Conservation (phyloP, 306 rosid species). For the Trichosanthes cucumerina region DNA sequence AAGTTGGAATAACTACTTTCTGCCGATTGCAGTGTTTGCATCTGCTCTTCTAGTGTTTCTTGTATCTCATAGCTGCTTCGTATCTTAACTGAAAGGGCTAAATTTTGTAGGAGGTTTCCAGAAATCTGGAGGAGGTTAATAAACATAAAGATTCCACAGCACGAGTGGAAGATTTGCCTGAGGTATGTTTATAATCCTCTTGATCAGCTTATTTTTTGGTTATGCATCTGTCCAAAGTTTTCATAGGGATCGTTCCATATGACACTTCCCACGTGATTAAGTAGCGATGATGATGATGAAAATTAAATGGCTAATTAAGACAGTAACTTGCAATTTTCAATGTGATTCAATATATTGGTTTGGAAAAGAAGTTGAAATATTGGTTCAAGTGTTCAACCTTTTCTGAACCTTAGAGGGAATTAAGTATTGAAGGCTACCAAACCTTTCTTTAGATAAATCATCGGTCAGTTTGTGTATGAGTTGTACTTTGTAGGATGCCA, state of each 20-base stretch:
- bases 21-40: not conserved
- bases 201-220: not conserved
- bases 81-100: conserved; percentile 13
- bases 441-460: not conserved
- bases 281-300: not conserved
- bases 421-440: not conserved
- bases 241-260: not conserved
- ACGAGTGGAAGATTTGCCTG: conserved; percentile 45
- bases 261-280: not conserved
- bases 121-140: conserved; percentile 27
- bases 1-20: not conserved
- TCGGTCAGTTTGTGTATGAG: not conserved
- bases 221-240: not conserved
- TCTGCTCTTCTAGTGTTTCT: not conserved
- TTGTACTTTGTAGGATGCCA: not conserved
- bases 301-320: not conserved
- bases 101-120: conserved; percentile 36
- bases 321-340: not conserved
- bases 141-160: not conserved
- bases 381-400: not conserved
- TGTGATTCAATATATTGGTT: not conserved
- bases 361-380: not conserved
- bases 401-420: not conserved
- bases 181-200: conserved; percentile 37
- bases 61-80: not conserved